Evolutionary conservation across 1,284 basidiomycete species (phyloP), one percentile per base, ranked within the genome.

Genomic region (Austroboletus rostrupii): DNA sequence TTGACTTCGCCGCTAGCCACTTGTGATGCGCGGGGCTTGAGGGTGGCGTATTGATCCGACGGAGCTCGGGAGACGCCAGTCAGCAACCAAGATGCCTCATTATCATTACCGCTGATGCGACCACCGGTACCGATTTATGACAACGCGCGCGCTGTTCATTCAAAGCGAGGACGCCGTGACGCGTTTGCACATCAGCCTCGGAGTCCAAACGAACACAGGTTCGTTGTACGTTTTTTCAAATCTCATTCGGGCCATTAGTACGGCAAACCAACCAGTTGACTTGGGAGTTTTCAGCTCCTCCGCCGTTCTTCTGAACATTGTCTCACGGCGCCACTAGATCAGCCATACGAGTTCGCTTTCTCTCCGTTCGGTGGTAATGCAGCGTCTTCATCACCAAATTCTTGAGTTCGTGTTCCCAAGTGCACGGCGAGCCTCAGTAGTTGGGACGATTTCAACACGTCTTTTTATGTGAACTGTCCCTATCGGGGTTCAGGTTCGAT

Each of bases 131-230:
- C 54, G 45, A 58, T 45, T 47, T 41, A 35, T 31, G 17, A 14
- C 28, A 10, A 19, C n/a, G 20, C 20, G 19, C 37, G 20, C 37
- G 37, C 20, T 21, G 20, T 14, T 9, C 37, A n/a, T n/a, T n/a
- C n/a, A n/a, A n/a, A n/a, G n/a, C n/a, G n/a, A n/a, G n/a, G n/a
- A n/a, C n/a, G n/a, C n/a, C 44, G 40, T 48, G 40, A 54, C 33
- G 14, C 36, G 29, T 50, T 55, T 41, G 47, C 35, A 29, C 28
- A 12, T 29, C 38, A 42, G 36, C 13, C 11, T 28, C 6, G 45
- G 54, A 64, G 55, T 53, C 38, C 21, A 51, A 14, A 12, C 35
- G 16, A 23, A 40, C 57, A 64, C 36, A 47, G 54, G 54, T 5
- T 21, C 14, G 19, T 19, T 17, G 21, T 37, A 19, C 35, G 35